phyloP scores from a whole-genome alignment of 257 asterid species.

The Striga asiatica region DNA sequence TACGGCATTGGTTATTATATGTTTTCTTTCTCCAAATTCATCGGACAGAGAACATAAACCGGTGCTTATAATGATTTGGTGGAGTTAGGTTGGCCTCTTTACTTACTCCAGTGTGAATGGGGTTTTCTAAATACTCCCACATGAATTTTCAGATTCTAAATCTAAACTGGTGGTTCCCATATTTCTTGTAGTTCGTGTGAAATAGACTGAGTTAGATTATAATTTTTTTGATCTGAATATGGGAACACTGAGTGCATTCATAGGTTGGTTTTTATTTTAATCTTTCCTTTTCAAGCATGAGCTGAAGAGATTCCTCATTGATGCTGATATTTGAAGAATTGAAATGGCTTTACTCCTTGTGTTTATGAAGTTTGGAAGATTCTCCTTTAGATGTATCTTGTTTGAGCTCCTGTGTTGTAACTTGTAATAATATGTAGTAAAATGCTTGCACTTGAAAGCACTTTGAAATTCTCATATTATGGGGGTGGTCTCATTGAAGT shows the following conservation, averaged over 20 bases:
- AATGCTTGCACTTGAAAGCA: too few relatives aligned
- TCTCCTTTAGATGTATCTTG: constrained; percentile 23
- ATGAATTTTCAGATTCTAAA: neutral
- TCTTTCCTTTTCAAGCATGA: neutral
- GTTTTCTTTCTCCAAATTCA: neutral
- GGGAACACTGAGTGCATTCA: too few relatives aligned
- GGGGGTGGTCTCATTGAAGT: too few relatives aligned
- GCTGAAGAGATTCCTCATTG: constrained; percentile 12
- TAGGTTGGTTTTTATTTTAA: constrained; percentile 11
- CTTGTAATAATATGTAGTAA: too few relatives aligned
- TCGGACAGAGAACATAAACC: constrained; percentile 12
- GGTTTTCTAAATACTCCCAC: constrained; percentile 44
- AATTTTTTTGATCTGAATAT: neutral
- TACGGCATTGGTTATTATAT: constrained; percentile 20
- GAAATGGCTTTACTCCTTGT: constrained; percentile 29
- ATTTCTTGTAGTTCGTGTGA: too few relatives aligned
- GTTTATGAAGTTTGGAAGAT: constrained; percentile 44
- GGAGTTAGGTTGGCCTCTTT: constrained; percentile 53
- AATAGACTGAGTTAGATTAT: too few relatives aligned
- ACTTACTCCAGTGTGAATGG: constrained; percentile 23
- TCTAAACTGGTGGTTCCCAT: too few relatives aligned
- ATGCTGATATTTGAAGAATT: constrained; percentile 20
- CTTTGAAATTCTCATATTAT: too few relatives aligned
- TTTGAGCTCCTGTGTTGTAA: too few relatives aligned
- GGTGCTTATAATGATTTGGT: constrained; percentile 30